Conservation (phyloP, 441 rosid species). For the Euphorbia schlechtendalii region DNA sequence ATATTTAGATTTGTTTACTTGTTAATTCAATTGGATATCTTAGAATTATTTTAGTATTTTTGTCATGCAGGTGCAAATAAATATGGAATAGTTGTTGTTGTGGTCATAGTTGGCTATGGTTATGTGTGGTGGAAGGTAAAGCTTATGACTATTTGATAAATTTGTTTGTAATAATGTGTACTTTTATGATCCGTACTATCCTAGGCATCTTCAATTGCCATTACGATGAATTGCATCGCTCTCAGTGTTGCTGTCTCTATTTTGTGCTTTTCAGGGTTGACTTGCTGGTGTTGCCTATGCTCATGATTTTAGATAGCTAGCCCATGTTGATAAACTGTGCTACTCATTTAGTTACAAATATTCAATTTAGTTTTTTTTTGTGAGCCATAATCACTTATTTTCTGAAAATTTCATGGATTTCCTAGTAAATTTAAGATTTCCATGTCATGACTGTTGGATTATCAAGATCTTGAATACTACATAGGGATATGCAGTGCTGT, state of each 20-base stretch:
- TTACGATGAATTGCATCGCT: background rate
- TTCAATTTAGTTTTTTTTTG: background rate
- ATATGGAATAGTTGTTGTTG: slow-evolving; percentile 59
- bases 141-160: background rate
- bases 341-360: background rate
- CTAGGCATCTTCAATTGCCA: background rate
- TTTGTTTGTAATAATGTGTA: background rate
- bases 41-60: background rate
- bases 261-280: background rate
- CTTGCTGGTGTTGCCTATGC: background rate
- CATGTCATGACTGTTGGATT: background rate
- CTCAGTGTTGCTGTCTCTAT: background rate
- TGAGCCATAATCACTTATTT: background rate
- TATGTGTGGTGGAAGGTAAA: slow-evolving; percentile 98
- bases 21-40: background rate
- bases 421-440: background rate
- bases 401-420: background rate
- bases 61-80: slow-evolving; percentile 50
- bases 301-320: background rate
- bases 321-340: background rate
- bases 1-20: slow-evolving; percentile 10
- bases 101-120: slow-evolving; percentile 75
- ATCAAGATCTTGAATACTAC: background rate
- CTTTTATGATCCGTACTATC: slow-evolving; percentile 4
- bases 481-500: background rate